These are phyloP conservation scores for Tagetes erecta DNA, from an alignment of 129 eudicot species.

Conservation along the genomic window DNA sequence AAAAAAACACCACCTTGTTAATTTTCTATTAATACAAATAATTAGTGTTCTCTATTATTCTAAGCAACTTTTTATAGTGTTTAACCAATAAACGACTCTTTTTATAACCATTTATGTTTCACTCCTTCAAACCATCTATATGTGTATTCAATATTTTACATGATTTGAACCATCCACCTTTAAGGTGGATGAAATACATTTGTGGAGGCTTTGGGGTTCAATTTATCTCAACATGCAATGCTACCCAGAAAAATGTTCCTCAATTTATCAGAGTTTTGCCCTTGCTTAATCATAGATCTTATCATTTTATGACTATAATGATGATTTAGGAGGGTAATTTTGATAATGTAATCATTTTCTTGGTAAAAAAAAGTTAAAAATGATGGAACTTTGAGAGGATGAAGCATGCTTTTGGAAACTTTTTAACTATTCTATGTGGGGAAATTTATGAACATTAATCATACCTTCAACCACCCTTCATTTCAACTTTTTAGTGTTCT, in stretches of 20 bases:
- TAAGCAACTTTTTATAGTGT: background rate
- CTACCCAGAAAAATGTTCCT: background rate
- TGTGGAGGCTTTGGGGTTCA: no score
- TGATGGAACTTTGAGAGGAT: slow-evolving; percentile 21
- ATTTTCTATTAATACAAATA: no score
- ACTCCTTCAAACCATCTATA: no score
- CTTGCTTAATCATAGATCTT: background rate
- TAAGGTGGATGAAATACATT: no score
- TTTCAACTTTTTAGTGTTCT: slow-evolving; percentile 21
- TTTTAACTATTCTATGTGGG: slow-evolving; percentile 36
- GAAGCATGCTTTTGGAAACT: slow-evolving; percentile 34
- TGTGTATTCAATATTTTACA: no score
- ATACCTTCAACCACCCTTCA: slow-evolving; percentile 42
- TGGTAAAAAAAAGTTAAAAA: slow-evolving; percentile 19
- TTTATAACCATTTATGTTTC: background rate
- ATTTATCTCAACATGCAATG: background rate
- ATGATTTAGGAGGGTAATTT: background rate
- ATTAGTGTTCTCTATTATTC: no score
- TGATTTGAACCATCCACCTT: no score
- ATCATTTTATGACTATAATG: background rate
- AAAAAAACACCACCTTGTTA: background rate
- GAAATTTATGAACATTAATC: slow-evolving; percentile 35
- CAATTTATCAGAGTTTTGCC: background rate
- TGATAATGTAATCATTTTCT: background rate
- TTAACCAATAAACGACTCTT: background rate